phyloP scores from a whole-genome alignment of 805 yeast species.

The Schwanniomyces polymorphus region DNA sequence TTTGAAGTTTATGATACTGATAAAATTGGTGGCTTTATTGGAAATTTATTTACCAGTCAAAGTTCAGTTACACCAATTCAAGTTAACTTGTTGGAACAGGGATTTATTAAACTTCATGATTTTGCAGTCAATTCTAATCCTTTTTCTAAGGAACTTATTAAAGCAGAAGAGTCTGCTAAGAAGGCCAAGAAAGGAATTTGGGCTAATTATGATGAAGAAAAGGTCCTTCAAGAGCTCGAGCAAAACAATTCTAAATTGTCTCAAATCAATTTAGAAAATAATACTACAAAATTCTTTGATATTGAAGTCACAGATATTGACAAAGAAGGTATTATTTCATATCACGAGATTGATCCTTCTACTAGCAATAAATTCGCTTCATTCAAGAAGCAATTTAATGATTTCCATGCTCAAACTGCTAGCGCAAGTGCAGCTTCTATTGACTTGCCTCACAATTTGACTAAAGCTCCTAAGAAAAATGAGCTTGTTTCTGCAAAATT shows the following conservation, averaged over 20 bases:
- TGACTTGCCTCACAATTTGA: slow-evolving; percentile 39
- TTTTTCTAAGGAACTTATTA: slow-evolving; percentile 51
- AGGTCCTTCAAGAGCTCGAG: slow-evolving; percentile 31
- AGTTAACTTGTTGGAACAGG: slow-evolving; percentile 55
- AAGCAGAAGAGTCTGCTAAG: slow-evolving; percentile 66
- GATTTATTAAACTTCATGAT: slow-evolving; percentile 65
- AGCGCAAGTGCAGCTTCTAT: slow-evolving; percentile 36
- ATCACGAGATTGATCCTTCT: slow-evolving; percentile 42
- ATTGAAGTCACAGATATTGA: slow-evolving; percentile 53
- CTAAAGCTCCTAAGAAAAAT: slow-evolving; percentile 49
- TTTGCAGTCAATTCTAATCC: slow-evolving; percentile 61
- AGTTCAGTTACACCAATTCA: slow-evolving; percentile 55
- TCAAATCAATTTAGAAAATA: slow-evolving; percentile 18
- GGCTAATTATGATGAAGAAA: slow-evolving; percentile 53
- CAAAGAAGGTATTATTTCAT: slow-evolving; percentile 43
- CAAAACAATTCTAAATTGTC: slow-evolving; percentile 14
- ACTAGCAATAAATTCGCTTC: slow-evolving; percentile 34
- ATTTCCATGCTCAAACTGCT: slow-evolving; percentile 38
- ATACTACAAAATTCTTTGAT: slow-evolving; percentile 49
- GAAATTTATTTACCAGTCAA: slow-evolving; percentile 58
- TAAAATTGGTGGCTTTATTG: slow-evolving; percentile 79
- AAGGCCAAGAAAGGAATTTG: slow-evolving; percentile 61
- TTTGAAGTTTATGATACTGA: slow-evolving; percentile 70
- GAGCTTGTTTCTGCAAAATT: slow-evolving; percentile 58
- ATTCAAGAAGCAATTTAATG: slow-evolving; percentile 50